Evolutionary conservation across 345 rosid species (phyloP), one percentile per base, ranked within the genome.

Genomic region (Linum usitatissimum): DNA sequence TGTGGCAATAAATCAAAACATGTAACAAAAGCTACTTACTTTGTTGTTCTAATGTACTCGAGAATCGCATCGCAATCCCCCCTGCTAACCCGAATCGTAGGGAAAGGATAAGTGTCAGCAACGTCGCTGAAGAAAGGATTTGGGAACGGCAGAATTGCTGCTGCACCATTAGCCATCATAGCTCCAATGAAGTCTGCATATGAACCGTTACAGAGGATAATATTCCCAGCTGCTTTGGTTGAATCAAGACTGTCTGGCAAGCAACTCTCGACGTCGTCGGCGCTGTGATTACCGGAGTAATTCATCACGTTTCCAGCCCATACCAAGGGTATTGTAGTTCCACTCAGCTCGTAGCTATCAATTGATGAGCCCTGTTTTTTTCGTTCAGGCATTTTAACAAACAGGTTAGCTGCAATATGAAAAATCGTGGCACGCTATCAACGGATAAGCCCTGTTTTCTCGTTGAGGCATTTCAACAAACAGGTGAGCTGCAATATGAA

Each of bases 271-370:
- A 73, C 62, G 28, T 67, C 17, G 6, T 61, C 66, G 4, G 54
- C n/a, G 42, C 60, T 49, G 5, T 70, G 57, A 14, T 77, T 77
- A 17, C 70, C 65, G 1, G 77, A 73, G 64, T 64, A 77, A 57
- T 77, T 77, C 3, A 65, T 70, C 19, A 76, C 81, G 64, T 71
- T 66, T 59, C 81, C 78, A 57, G 74, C 78, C 73, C 75, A 71
- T 17, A 78, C 40, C 61, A 78, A 65, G 1, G 73, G 78, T 45
- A 62, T 61, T 48, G 64, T 14, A 10, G 57, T 67, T 4, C 77
- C 74, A 39, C 64, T 64, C 17, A 61, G 65, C 18, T 68, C 60
- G n/a, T 62, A 55, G 34, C 63, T 66, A 30, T 69, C 72, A 8
- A 72, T 51, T 40, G 76, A 69, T 15, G 66, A 34, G 9, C 72